Conservation (phyloP, 345 rosid species). For the Boechera stricta region DNA sequence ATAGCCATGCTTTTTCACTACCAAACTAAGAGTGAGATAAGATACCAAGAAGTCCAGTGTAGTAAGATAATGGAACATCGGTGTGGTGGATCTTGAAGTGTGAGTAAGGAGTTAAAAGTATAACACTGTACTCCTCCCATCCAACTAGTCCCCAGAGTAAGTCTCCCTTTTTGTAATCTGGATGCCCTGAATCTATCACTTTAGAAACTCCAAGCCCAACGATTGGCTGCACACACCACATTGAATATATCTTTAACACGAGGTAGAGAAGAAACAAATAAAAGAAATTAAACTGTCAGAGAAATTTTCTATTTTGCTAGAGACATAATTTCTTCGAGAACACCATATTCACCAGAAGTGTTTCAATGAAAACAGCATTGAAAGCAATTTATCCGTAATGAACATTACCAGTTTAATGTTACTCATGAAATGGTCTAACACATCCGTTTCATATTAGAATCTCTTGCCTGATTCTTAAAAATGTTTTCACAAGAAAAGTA, state of each 20-base stretch:
- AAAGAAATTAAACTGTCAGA: neutral
- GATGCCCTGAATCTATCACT: conserved; percentile 57
- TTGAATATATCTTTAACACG: neutral
- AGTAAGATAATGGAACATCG: conserved; percentile 66
- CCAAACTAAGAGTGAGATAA: neutral
- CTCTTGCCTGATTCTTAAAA: neutral
- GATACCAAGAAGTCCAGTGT: conserved; percentile 65
- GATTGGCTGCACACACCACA: conserved; percentile 51
- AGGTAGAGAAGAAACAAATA: neutral
- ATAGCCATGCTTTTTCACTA: neutral
- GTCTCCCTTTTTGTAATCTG: conserved; percentile 56
- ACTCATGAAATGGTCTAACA: neutral
- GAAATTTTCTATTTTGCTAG: neutral
- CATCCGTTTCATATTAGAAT: neutral
- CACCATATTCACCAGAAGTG: neutral
- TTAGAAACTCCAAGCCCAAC: conserved; percentile 62
- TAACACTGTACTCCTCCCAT: conserved; percentile 68
- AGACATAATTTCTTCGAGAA: neutral
- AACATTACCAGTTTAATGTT: neutral
- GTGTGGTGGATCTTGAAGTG: conserved; percentile 54
- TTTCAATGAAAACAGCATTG: neutral
- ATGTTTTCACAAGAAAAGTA: neutral
- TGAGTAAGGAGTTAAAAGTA: conserved; percentile 34
- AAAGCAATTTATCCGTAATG: neutral
- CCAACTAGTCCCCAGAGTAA: conserved; percentile 60